Conservation (phyloP, 306 rosid species). For the Rosa persica region DNA sequence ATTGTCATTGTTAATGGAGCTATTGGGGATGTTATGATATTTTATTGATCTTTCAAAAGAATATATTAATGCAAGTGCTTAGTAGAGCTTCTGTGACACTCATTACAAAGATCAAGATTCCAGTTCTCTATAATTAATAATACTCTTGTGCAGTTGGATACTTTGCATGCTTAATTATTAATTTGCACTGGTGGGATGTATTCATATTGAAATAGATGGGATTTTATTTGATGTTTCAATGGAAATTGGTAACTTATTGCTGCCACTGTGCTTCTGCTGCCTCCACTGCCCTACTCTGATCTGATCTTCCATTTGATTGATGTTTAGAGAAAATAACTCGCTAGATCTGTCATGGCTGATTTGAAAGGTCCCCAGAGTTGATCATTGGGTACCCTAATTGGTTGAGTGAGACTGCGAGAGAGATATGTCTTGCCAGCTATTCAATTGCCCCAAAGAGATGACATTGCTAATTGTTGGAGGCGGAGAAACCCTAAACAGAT, state of each 20-base stretch:
- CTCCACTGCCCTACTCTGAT: slow-evolving; percentile 20
- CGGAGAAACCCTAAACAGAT: slow-evolving; percentile 33
- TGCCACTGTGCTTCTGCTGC: slow-evolving; percentile 26
- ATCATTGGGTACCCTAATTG: slow-evolving; percentile 25
- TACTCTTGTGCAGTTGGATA: slow-evolving; percentile 26
- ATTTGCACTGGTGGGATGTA: slow-evolving; percentile 29
- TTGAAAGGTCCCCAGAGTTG: slow-evolving; percentile 41
- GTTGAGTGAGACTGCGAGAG: slow-evolving; percentile 24
- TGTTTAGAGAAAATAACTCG: slow-evolving; percentile 31
- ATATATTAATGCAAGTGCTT: slow-evolving; percentile 52
- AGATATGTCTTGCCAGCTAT: slow-evolving; percentile 34
- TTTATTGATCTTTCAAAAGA: slow-evolving; percentile 39
- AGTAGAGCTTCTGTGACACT: slow-evolving; percentile 43
- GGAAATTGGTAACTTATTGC: slow-evolving; percentile 28
- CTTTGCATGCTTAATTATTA: slow-evolving; percentile 28
- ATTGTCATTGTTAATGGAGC: slow-evolving; percentile 48
- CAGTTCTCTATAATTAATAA: slow-evolving; percentile 36
- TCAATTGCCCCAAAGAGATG: slow-evolving; percentile 27
- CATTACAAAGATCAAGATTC: slow-evolving; percentile 40
- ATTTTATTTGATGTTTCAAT: slow-evolving; percentile 25
- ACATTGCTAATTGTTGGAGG: slow-evolving; percentile 33
- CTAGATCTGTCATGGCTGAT: slow-evolving; percentile 22
- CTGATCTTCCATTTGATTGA: slow-evolving; percentile 23
- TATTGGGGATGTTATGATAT: slow-evolving; percentile 50
- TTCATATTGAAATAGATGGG: slow-evolving; percentile 24